Evolutionary conservation across 495 filamentous ascomycete species (phyloP).

Genomic region (Geoglossum glabrum): DNA sequence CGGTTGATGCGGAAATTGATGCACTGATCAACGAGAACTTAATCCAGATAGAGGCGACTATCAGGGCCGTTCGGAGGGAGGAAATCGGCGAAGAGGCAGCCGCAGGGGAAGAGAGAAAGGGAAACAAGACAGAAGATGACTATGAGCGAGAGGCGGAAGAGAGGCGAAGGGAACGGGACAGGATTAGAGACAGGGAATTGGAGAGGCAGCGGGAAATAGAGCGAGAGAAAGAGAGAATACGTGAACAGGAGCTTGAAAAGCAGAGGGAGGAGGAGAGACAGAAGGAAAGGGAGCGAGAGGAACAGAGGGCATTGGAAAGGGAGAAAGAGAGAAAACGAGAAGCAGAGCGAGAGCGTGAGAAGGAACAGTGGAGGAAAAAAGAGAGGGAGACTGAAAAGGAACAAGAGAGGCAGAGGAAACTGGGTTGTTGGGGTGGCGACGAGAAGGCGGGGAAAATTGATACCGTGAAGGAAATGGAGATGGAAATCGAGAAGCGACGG

Average conservation of each 20-base stretch:
- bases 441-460: conserved; percentile 2
- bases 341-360: conserved; percentile 8
- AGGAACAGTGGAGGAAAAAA: not conserved
- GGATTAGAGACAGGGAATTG: conserved; percentile 40
- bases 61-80: conserved; percentile 44
- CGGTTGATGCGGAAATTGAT: conserved; percentile 45
- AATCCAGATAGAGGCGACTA: conserved; percentile 38
- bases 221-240: conserved; percentile 43
- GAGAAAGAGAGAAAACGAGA: conserved; percentile 13
- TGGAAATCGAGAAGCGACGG: not conserved
- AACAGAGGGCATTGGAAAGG: conserved; percentile 35
- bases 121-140: conserved; percentile 64
- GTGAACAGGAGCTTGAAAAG: conserved; percentile 37
- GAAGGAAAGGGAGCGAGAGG: conserved; percentile 25
- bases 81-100: conserved; percentile 63
- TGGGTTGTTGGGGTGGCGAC: not conserved
- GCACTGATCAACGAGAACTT: conserved; percentile 43
- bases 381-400: conserved; percentile 3
- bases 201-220: conserved; percentile 40
- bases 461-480: not conserved
- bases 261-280: conserved; percentile 33
- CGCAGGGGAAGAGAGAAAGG: conserved; percentile 41
- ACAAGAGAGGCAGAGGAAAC: not conserved
- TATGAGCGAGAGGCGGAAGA: conserved; percentile 53
- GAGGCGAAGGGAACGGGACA: conserved; percentile 43